phyloP scores from a whole-genome alignment of 2,329 filamentous ascomycete genomes.

The Grosmannia penicillata region DNA sequence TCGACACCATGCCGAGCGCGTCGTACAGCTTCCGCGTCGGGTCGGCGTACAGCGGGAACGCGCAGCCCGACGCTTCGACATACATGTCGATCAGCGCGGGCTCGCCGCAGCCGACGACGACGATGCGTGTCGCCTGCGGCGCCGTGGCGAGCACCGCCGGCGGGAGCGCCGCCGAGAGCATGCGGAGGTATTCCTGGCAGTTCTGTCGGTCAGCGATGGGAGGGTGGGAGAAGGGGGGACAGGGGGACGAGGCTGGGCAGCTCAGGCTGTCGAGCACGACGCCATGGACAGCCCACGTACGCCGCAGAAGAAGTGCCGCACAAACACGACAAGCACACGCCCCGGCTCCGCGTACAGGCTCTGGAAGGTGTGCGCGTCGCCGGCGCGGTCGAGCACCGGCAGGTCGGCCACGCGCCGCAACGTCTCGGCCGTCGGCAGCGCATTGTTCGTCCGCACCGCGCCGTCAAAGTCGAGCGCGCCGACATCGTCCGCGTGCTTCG shows the following conservation, averaged over 20 bases:
- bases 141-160: slow-evolving; percentile 32
- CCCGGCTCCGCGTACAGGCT: slow-evolving; percentile 42
- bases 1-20: slow-evolving; percentile 53
- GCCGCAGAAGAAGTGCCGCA: slow-evolving; percentile 70
- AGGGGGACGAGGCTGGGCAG: background rate
- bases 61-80: slow-evolving; percentile 43
- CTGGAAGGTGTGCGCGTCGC: slow-evolving; percentile 45
- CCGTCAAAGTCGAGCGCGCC: slow-evolving; percentile 17
- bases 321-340: slow-evolving; percentile 55
- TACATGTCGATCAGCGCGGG: slow-evolving; percentile 56
- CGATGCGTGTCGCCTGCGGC: slow-evolving; percentile 41
- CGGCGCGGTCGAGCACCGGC: slow-evolving; percentile 45
- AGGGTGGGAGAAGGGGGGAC: background rate
- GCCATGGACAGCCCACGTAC: slow-evolving; percentile 28
- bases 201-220: slow-evolving; percentile 29
- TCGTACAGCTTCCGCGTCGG: slow-evolving; percentile 52
- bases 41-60: slow-evolving; percentile 66
- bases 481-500: background rate
- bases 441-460: slow-evolving; percentile 38
- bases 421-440: slow-evolving; percentile 33
- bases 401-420: slow-evolving; percentile 38
- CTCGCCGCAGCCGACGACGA: slow-evolving; percentile 59
- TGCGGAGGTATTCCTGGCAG: slow-evolving; percentile 60
- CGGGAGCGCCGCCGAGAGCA: slow-evolving; percentile 43
- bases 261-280: too few species aligned